Evolutionary conservation across 2,329 filamentous ascomycete species (phyloP), one percentile per base, ranked within the genome.

Genomic region (Penicillium sp.): DNA sequence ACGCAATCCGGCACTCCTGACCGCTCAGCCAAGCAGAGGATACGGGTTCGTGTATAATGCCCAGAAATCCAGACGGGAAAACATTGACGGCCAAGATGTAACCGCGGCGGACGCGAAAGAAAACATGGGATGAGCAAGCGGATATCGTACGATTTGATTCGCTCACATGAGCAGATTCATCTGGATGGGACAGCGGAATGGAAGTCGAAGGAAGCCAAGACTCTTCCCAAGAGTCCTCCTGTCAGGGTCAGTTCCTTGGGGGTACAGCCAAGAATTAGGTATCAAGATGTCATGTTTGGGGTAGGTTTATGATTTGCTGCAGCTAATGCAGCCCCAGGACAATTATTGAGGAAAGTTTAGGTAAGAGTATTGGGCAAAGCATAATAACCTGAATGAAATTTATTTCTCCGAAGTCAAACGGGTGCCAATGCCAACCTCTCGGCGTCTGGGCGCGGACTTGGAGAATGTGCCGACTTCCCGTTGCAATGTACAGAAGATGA

Each of bases 381-480:
- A 50, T 42, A 39, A 50, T 42, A 39, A 34, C 31, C 5, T 27
- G 24, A 27, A 32, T 22, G 18, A 40, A 31, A 36, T 9, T 24
- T 43, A 48, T 57, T 57, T 31, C n/a, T 39, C 39, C 51, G 11
- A 44, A 40, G 10, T 42, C 29, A 44, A 39, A 48, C 24, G 22
- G 39, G 50, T 53, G 57, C 55, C 57, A 57, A 57, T 53, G 57
- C 57, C 57, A 55, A 58, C 57, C 42, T 53, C 56, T 57, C 41
- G 55, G 55, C 55, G 45, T 18, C 57, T 60, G 41, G 58, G 58
- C 58, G 43, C 24, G 16, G 41, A 32, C 32, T 44, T 24, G 43
- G 45, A n/a, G 36, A 31, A 6, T 16, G 31, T 41, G 36, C 9
- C 32, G 24, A 21, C 29, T 31, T 40, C 48, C 7, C 41, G 36